phyloP scores from a whole-genome alignment of 805 yeast genomes.

The Lipomyces sp. region DNA sequence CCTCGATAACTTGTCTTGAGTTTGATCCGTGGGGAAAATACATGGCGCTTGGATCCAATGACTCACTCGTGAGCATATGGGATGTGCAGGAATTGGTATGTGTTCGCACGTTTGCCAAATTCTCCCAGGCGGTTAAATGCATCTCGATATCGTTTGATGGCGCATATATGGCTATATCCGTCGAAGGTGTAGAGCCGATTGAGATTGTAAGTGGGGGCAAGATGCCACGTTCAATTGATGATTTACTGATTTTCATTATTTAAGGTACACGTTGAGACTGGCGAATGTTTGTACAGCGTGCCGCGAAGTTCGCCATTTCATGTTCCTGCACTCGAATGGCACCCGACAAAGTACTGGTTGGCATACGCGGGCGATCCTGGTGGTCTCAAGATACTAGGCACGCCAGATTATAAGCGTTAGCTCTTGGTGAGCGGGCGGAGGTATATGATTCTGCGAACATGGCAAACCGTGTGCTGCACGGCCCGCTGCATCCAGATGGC shows the following conservation, averaged over 20 bases:
- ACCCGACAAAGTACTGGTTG: conserved; percentile 42
- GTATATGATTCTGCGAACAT: too few species aligned
- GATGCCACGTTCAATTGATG: neutral
- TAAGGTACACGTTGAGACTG: conserved; percentile 43
- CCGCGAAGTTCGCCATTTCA: conserved; percentile 32
- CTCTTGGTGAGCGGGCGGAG: neutral
- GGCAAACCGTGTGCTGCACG: too few species aligned
- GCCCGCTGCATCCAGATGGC: too few species aligned
- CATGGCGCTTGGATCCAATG: conserved; percentile 60
- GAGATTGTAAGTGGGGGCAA: conserved; percentile 45
- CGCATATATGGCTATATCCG: conserved; percentile 51
- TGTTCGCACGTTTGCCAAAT: conserved; percentile 41
- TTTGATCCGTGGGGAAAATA: conserved; percentile 60
- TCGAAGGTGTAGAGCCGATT: conserved; percentile 51
- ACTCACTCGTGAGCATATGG: conserved; percentile 62
- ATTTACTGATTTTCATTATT: neutral
- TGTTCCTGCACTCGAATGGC: conserved; percentile 45
- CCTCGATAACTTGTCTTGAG: conserved; percentile 54
- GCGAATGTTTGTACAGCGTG: conserved; percentile 38
- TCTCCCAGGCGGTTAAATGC: conserved; percentile 48
- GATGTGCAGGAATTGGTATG: conserved; percentile 50
- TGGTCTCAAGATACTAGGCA: conserved; percentile 33
- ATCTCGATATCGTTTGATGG: conserved; percentile 55
- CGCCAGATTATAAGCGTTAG: conserved; percentile 12
- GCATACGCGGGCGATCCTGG: conserved; percentile 43